These are phyloP conservation scores for Peronospora belbahrii DNA, from an alignment of 352 stramenopile species.

Conservation along the genomic window DNA sequence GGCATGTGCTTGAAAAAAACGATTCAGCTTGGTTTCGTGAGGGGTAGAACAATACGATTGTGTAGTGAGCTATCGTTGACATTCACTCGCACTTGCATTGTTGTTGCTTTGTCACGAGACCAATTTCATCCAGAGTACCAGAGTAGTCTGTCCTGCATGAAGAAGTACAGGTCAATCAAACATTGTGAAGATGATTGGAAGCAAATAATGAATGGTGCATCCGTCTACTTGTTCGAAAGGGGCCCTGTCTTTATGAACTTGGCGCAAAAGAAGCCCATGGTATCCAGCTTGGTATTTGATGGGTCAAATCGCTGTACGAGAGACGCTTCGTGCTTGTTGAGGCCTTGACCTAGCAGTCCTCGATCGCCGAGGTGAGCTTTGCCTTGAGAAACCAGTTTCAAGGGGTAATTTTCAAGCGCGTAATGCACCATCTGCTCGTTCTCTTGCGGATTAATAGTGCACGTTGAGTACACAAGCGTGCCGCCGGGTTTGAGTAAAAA, in stretches of 20 bases:
- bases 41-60: too few species aligned
- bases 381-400: conserved; percentile 66
- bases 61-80: too few species aligned
- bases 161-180: too few species aligned
- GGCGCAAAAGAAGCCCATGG: conserved; percentile 92
- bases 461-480: conserved; percentile 92
- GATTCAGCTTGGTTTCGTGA: too few species aligned
- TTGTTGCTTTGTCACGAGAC: too few species aligned
- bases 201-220: too few species aligned
- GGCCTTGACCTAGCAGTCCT: conserved; percentile 65
- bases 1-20: too few species aligned
- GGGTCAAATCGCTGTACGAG: conserved; percentile 88
- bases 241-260: conserved; percentile 86
- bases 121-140: too few species aligned
- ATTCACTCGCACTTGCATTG: too few species aligned
- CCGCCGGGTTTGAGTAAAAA: conserved; percentile 87
- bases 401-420: conserved; percentile 80
- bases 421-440: conserved; percentile 91
- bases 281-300: conserved; percentile 63
- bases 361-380: conserved; percentile 49
- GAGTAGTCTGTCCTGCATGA: too few species aligned
- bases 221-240: conserved; percentile 6
- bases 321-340: conserved; percentile 57
- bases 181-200: too few species aligned
- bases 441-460: conserved; percentile 89